Base-by-base conservation (phyloP, 2,329 filamentous ascomycete species). In the Xylariaceae sp. region DNA sequence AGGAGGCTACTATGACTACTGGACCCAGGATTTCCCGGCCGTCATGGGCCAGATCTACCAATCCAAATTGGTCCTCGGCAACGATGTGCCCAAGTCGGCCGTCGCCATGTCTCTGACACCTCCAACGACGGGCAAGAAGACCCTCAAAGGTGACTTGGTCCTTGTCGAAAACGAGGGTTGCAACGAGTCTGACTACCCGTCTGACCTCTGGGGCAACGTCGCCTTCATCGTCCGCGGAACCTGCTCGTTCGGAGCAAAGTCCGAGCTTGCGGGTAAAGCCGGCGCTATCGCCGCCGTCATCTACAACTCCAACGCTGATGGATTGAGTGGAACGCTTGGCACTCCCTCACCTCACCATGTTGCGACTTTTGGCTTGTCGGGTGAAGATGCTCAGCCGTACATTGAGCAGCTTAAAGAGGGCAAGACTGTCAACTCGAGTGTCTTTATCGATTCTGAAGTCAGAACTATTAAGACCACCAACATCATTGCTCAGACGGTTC, bases 181-280 rank as follows among this genome's bases (percentile, higher is more conserved):
- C 71, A 70, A 80, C 13, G 73, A 76, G 4, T 76, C 78, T 2
- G 88, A 92, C 73, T 92, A 84, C 70, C 83, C 88, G 1, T 68
- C 77, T 1, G 73, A 76, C 1, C 75, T 87, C 3, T 72, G 76
- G 8, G 87, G 85, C 53, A 84, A 83, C 59, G 86, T 94, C 60
- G 89, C 87, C 8, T 78, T 94, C 44, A 81, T 94, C 64, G 77
- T 80, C 35, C 85, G 90, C 57, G 90, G 90, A 56, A 78, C 74
- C 1, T 94, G 90, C 70, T 66, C 84, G 6, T 94, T 93, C 66
- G 88, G 86, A 9, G 74, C 79, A 60, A 94, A 94, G 76, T 87
- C 87, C 1, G 80, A 80, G 56, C 75, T 82, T 11, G 89, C 90
- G 4, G 87, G 86, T 48, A 79, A 77, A 53, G 88, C 88, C 1